A percentile compares a stretch with the other conserved stretches of the same genome.
Conservation (phyloP, 306 rosid species). For the Trifolium fragiferum region DNA sequence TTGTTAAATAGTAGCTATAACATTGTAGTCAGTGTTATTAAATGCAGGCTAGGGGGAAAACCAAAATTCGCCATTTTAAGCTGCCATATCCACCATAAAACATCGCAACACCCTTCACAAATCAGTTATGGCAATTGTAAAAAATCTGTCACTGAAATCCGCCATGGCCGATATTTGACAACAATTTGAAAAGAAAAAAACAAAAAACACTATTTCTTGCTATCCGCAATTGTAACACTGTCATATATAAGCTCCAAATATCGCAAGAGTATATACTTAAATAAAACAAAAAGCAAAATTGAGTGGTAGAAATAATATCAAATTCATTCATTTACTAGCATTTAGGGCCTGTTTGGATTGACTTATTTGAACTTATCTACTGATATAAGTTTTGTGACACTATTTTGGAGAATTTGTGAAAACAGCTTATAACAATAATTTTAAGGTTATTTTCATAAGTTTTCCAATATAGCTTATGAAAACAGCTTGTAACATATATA, state of each 20-base stretch:
- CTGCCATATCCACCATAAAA: neutral
- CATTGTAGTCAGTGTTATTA: neutral
- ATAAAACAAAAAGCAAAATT: neutral
- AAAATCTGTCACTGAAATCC: neutral
- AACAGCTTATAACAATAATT: too few relatives aligned
- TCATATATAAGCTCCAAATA: too few relatives aligned
- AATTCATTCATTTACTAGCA: constrained; percentile 11
- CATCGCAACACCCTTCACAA: neutral
- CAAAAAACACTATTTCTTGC: neutral
- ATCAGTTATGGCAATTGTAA: neutral
- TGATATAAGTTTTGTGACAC: too few relatives aligned
- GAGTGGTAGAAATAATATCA: too few relatives aligned
- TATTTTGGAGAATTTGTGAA: too few relatives aligned
- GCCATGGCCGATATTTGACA: neutral
- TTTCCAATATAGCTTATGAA: too few relatives aligned
- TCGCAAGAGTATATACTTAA: too few relatives aligned
- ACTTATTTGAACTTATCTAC: too few relatives aligned
- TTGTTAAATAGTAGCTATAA: neutral
- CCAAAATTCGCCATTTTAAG: neutral
- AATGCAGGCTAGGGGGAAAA: neutral
- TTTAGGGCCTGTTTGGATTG: too few relatives aligned
- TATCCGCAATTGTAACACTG: neutral
- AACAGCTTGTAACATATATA: too few relatives aligned
- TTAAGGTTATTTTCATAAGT: too few relatives aligned
- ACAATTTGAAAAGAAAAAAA: neutral